Percentiles rank a stretch among this genome's conserved stretches.
Evolutionary conservation across 345 rosid genomes (phyloP).

Genomic region (Citrus hindsii): DNA sequence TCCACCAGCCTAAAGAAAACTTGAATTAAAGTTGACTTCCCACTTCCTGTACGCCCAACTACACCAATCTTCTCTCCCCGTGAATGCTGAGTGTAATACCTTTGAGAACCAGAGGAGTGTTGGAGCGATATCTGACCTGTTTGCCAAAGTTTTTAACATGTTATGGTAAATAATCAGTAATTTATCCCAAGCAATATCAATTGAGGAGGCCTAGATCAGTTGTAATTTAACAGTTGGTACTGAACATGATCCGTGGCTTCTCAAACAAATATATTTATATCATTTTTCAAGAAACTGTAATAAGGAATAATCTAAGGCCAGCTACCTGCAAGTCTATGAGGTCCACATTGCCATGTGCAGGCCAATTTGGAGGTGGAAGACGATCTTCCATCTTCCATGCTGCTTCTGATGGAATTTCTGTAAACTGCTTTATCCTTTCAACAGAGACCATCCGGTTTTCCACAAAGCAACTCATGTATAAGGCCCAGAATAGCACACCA

Average conservation of each 20-base stretch:
- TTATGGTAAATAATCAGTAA: not conserved
- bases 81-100: slow-evolving; percentile 71
- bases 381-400: slow-evolving; percentile 63
- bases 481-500: slow-evolving; percentile 67
- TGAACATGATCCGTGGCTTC: not conserved
- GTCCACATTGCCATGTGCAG: slow-evolving; percentile 63
- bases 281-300: not conserved
- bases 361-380: slow-evolving; percentile 76
- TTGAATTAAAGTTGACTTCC: slow-evolving; percentile 89
- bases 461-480: slow-evolving; percentile 81
- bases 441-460: slow-evolving; percentile 93
- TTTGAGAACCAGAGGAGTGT: slow-evolving; percentile 81
- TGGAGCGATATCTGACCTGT: slow-evolving; percentile 89
- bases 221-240: not conserved
- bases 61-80: slow-evolving; percentile 93
- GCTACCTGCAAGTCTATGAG: slow-evolving; percentile 78
- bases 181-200: not conserved
- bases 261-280: not conserved
- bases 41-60: slow-evolving; percentile 96
- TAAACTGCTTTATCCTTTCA: slow-evolving; percentile 90
- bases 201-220: not conserved
- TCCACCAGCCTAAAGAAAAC: slow-evolving; percentile 91
- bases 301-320: not conserved
- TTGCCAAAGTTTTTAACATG: slow-evolving; percentile 1
- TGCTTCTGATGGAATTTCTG: slow-evolving; percentile 75